Base-by-base conservation (phyloP, 2,329 filamentous ascomycete genomes). In the Aspergillus niger region DNA sequence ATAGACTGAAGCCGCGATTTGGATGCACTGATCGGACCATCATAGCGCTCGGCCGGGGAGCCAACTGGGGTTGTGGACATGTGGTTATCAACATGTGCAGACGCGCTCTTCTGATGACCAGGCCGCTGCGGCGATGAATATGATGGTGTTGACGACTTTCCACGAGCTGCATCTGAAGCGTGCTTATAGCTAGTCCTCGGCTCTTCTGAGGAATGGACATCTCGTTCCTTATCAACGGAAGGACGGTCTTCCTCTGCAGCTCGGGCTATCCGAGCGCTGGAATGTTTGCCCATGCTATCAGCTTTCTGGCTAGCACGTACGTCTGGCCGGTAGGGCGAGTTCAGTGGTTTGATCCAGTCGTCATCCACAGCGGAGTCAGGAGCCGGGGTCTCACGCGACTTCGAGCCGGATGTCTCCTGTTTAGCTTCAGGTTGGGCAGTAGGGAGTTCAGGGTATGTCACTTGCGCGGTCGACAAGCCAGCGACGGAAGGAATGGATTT, bases 1-100 rank as follows among this genome's bases (percentile, higher is more conserved):
- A 97, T 92, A 8, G 93, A 96, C 50, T 94, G 96, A 51, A 98
- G 82, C 73, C 92, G 96, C 71, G 91, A 91, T 79, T 97, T 98
- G 28, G 95, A 93, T 55, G 95, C 92, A 76, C 93, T 97, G 61
- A 97, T 77, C 5, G 92, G 92, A 60, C 90, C 94, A 66, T 96
- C 92, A 79, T 74, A 84, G 78, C 74, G 83, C 68, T 55, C 53
- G n/a, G 68, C 74, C 28, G 86, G 86, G 24, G 86, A 87, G 30
- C 82, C 83, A 51, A 77, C 75, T 28, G 86, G 85, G 54, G 85
- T 87, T 15, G 85, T 88, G 11, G 86, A 81, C 8, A 58, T 48
- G n/a, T 77, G 77, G 26, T 83, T 74, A 17, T 80, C 72, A 6
- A 83, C 81, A 61, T 86, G 86, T 0, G 85, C 82, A 0, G 88